Base-by-base conservation (phyloP, 768 basidiomycete genomes). In the Pulveroboletus sp. region DNA sequence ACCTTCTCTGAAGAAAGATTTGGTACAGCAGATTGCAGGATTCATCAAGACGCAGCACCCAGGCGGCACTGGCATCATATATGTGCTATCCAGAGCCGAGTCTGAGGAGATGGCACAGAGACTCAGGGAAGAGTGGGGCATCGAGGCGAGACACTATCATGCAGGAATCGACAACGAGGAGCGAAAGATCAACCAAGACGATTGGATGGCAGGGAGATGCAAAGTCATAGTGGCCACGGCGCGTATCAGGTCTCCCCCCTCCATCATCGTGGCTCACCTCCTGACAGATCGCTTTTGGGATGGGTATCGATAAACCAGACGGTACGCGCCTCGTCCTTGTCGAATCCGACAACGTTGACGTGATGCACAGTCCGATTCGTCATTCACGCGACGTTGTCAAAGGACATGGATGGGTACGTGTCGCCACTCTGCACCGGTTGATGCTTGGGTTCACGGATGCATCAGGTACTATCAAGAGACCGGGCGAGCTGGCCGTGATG, bases 201-300 rank as follows among this genome's bases (percentile, higher is more conserved):
- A 81, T 36, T 98, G 95, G 95, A 83, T 86, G 68, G 67, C 65
- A 6, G 86, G 83, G 4, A 68, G 74, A 24, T 80, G 84, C 54
- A 76, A 82, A 45, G 84, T 98, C 51, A 92, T 99, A 48, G 92
- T 96, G 37, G 95, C 95, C 3, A 99, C 96, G 38, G 93, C 93
- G 65, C 77, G 55, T 64, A 42, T 20, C 47, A 14, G 11, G 22
- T 32, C n/a, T 44, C 34, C 34, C n/a, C 9, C 26, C 14, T 37
- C 26, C 4, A 11, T 53, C 48, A 14, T 37, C 20, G 43, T 26
- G 3, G 31, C 37, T 43, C 17, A 62, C 22, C 3, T 14, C 52
- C 45, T 32, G 20, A 29, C 60, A 93, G 92, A 82, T 93, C 56
- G 93, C 93, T 0, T 98, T 98, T 65, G 95, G 95, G 11, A 98